Evolutionary conservation across 768 basidiomycete genomes (phyloP), one percentile per base, ranked within the genome.

Genomic region (Leucocoprinus leucothites): DNA sequence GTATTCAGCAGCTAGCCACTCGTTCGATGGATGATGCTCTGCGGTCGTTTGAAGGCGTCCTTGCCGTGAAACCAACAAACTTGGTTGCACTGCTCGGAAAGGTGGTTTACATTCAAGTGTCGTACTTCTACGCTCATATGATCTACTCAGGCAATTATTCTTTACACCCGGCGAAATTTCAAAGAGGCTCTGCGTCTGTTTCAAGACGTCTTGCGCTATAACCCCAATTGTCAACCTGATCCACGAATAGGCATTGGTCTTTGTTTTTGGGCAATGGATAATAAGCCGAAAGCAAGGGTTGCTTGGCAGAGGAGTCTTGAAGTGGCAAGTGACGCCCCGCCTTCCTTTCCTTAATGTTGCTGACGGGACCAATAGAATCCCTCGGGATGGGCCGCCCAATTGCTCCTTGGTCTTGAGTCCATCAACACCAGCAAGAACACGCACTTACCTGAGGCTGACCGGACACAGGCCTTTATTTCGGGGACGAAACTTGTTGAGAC

Each of bases 161-260:
- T 91, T 11, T 95, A 94, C 65, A 83, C 89, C 8, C 78, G 85
- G 50, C 80, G 91, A 42, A 82, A 87, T 60, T 91, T 84, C 63
- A 79, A 84, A 22, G 85, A 87, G 44, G 87, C 97, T 2, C 79
- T 99, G 24, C 86, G 87, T 59, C 64, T 86, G 4, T 98, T 96
- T 67, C 96, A 98, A 67, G 84, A 85, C 46, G 87, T 95, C 8
- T 77, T 98, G 9, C 75, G 80, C 26, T 79, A 89, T 40, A 85
- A 84, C 53, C 94, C 96, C 0, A 71, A 78, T 16, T 94, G 91
- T 70, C 73, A 78, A 22, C 97, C 96, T 0, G 96, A 99, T 68
- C 96, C 97, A 31, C 84, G 97, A 6, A 89, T 98, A 55, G 97
- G 97, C 16, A 92, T 98, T 38, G 97, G 97, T 8, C 73, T 99